Evolutionary conservation across 805 yeast genomes (phyloP).

Genomic region (Wickerhamiella sergipiensis): DNA sequence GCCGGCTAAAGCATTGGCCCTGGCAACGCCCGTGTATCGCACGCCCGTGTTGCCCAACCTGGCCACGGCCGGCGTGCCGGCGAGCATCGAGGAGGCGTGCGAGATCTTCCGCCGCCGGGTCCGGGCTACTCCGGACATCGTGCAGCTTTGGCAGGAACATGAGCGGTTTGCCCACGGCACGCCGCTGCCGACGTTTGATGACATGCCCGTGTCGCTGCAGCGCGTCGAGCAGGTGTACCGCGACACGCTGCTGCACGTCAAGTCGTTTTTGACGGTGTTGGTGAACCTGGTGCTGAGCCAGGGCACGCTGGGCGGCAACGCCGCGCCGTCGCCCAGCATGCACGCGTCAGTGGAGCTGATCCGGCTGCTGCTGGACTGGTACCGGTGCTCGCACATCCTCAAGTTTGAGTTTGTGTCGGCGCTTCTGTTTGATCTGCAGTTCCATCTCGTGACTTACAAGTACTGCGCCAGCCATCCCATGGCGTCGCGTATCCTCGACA

Average conservation of each 20-base stretch:
- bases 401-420: conserved; percentile 66
- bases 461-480: conserved; percentile 18
- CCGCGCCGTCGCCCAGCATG: conserved; percentile 8
- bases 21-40: conserved; percentile 37
- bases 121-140: conserved; percentile 49
- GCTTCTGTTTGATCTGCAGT: conserved; percentile 61
- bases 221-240: conserved; percentile 51
- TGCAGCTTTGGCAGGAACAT: conserved; percentile 60
- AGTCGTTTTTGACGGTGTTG: conserved; percentile 50
- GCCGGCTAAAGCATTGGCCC: conserved; percentile 42
- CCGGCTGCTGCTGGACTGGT: conserved; percentile 51
- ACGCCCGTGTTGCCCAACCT: conserved; percentile 21
- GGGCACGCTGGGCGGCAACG: conserved; percentile 8
- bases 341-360: conserved; percentile 12
- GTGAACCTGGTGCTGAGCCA: conserved; percentile 48
- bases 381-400: conserved; percentile 59
- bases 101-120: conserved; percentile 48
- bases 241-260: conserved; percentile 38
- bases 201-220: conserved; percentile 31
- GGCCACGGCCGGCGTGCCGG: conserved; percentile 36
- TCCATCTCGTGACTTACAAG: conserved; percentile 28
- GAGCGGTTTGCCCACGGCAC: conserved; percentile 32
- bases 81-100: conserved; percentile 68
- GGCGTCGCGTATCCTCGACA: conserved; percentile 8
- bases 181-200: conserved; percentile 4